Evolutionary conservation across 2,329 filamentous ascomycete species (phyloP).

Genomic region (Cladosporium sp.): DNA sequence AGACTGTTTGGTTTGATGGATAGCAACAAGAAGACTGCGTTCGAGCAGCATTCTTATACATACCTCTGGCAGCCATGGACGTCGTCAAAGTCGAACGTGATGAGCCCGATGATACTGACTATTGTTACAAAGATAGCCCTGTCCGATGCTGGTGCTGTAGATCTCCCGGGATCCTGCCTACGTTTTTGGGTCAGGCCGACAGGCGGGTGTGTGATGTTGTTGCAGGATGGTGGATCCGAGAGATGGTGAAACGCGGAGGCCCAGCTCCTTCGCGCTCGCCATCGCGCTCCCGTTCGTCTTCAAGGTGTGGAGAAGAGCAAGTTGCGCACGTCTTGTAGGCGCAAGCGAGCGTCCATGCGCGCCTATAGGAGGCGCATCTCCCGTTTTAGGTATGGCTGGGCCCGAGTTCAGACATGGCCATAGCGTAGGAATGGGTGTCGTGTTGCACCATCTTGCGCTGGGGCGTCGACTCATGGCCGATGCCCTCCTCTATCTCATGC

Average conservation of each 20-base stretch:
- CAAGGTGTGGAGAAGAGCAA: background rate
- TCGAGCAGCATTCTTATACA: conserved; percentile 4
- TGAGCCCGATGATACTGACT: background rate
- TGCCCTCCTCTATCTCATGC: conserved; percentile 2
- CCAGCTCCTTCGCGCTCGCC: background rate
- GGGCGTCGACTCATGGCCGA: background rate
- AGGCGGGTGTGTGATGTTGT: background rate
- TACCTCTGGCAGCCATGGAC: background rate
- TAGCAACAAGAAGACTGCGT: background rate
- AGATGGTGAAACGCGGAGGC: conserved; percentile 7
- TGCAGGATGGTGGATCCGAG: conserved; percentile 3
- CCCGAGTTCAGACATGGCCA: background rate
- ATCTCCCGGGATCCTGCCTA: background rate
- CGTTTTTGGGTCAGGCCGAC: background rate
- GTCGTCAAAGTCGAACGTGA: background rate
- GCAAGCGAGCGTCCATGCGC: background rate
- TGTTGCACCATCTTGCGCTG: conserved; percentile 4
- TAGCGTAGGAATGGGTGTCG: background rate
- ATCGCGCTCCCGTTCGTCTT: background rate
- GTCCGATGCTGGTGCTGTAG: background rate
- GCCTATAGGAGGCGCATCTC: background rate
- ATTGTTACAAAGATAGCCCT: background rate
- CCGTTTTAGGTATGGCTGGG: background rate
- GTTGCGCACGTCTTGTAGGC: background rate
- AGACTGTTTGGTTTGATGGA: conserved; percentile 2